Base-by-base conservation (phyloP, 2,329 filamentous ascomycete genomes). In the Venturia asperata region DNA sequence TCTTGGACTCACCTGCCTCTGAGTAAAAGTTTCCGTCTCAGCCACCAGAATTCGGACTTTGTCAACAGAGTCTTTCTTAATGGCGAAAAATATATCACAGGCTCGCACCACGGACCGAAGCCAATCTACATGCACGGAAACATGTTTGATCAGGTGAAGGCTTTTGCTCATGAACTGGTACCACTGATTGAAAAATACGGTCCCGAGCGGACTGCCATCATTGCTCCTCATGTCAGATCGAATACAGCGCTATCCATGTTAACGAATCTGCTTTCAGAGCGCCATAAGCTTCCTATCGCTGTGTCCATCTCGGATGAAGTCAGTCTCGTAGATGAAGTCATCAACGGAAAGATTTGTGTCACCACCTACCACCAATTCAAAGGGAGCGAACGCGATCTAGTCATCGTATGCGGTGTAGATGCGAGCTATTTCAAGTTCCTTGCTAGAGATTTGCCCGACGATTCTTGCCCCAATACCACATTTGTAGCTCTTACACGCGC, bases 361-460 rank as follows among this genome's bases (percentile, higher is more conserved):
- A 67, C 62, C 66, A 66, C 66, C 27, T 66, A 65, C 62, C 66
- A 67, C 41, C 66, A 67, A 56, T 67, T 67, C 55, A 67, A 67
- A 30, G 66, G 66, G 60, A 67, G 63, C 10, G 65, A 67, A 47
- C 64, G 66, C 60, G 56, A 66, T 42, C 66, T 67, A 13, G 65
- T 67, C 49, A 66, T 67, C n/a, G 66, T 67, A 45, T 66, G 66
- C 41, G 62, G 58, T 21, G 62, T 66, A 34, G 66, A 66, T 65
- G 65, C 24, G 11, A 56, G 62, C 30, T 67, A 67, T 39, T 67
- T 67, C 60, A 13, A 55, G n/a, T 62, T 56, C 42, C 43, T 45
- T 9, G 64, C 43, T 37, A 27, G 60, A 42, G 65, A 65, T 34
- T 63, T 67, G 42, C 64, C 65, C 21, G 66, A 66, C 27, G 49